These are phyloP conservation scores for Anacardium occidentale DNA, from an alignment of 345 rosid species.

Conservation along the genomic window DNA sequence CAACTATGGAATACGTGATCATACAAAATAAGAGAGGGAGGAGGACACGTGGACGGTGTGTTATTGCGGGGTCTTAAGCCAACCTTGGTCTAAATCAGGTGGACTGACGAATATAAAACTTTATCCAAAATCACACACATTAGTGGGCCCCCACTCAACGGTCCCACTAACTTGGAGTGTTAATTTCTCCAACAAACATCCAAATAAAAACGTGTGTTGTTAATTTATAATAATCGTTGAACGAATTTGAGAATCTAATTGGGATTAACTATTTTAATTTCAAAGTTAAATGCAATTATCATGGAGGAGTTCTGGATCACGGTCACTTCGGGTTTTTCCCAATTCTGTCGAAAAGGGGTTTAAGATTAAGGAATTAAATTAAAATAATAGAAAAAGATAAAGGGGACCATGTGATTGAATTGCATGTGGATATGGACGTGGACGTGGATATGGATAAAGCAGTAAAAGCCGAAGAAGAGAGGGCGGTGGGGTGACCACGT, in stretches of 20 bases:
- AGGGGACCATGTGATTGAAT: not conserved
- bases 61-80: not conserved
- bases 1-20: too few species aligned
- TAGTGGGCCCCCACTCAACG: not conserved
- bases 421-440: not conserved
- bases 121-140: constrained; percentile 16
- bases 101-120: not conserved
- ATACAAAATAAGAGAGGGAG: not conserved
- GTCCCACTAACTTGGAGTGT: not conserved
- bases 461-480: not conserved
- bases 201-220: too few species aligned
- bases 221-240: too few species aligned
- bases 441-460: too few species aligned
- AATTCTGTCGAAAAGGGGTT: not conserved
- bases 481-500: constrained; percentile 1
- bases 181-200: not conserved
- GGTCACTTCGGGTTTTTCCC: too few species aligned
- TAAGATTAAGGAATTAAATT: not conserved
- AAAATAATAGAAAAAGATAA: too few species aligned
- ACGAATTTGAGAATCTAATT: not conserved
- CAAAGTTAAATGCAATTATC: too few species aligned
- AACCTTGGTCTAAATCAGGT: not conserved
- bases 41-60: constrained; percentile 24
- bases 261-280: not conserved
- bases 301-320: too few species aligned